Evolutionary conservation across 2,329 filamentous ascomycete species (phyloP), one percentile per base, ranked within the genome.

Genomic region (Chrysoporthe deuterocubensis): DNA sequence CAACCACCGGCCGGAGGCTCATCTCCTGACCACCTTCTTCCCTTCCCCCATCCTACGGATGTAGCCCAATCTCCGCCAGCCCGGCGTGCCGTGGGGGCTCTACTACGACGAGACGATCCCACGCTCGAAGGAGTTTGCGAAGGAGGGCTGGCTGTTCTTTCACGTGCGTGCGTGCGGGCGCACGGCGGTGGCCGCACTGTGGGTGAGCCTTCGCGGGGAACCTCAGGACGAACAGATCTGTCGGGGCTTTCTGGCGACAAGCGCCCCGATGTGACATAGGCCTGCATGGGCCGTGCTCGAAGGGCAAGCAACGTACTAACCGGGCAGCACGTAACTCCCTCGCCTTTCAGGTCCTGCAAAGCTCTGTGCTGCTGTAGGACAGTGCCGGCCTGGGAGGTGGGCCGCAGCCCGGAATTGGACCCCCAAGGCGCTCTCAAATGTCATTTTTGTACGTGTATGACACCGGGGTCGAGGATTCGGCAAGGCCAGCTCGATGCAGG

Each of bases 401-500:
- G 26, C 26, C 26, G 26, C 26, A 26, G 26, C 21, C 11, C 40
- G 26, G n/a, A n/a, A 60, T 26, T 61, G n/a, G 40, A 46, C 40
- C 32, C 18, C 42, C 16, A 26, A 44, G 11, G 37, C 43, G 26
- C 43, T 61, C 13, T 61, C 13, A 48, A 5, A 61, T 14, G 26
- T 61, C 26, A 32, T 37, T n/a, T 13, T 34, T 32, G 18, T 42
- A 46, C 14, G 32, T 46, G 43, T 48, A 21, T 26, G 58, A 32
- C 18, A 43, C 1, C 14, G 42, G 58, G 42, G 42, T 46, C 26
- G 42, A 32, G 42, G 21, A 14, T 18, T 32, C 21, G 42, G 32
- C 32, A 50, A 58, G 42, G 26, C 42, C 43, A 40, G 5, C 42
- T 42, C 26, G 26, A 52, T 65, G 62, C 52, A 65, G 62, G 62